A percentile compares a stretch with the other conserved stretches of the same genome.
phyloP scores from a whole-genome alignment of 805 yeast species.

The Spathaspora sp. region DNA sequence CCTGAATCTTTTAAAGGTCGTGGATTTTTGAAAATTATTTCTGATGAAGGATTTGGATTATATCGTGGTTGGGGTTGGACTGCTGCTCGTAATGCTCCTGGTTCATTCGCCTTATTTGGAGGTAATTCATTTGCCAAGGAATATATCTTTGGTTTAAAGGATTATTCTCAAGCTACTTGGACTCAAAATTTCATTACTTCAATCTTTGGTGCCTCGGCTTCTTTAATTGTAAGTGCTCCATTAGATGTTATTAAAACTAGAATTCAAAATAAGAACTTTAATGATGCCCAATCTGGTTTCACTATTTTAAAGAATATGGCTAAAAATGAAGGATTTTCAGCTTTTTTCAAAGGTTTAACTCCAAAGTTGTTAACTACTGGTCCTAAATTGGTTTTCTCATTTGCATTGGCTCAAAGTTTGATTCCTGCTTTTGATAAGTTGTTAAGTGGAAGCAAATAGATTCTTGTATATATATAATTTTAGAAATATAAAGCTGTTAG shows the following conservation, averaged over 20 bases:
- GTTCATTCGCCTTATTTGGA: constrained; percentile 95
- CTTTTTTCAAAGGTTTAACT: constrained; percentile 95
- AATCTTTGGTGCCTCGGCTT: constrained; percentile 94
- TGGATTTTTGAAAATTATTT: constrained; percentile 81
- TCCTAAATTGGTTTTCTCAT: constrained; percentile 96
- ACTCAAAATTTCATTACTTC: constrained; percentile 91
- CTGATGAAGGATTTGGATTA: constrained; percentile 89
- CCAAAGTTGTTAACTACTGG: constrained; percentile 97
- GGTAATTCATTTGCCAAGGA: constrained; percentile 99
- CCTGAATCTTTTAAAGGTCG: constrained; percentile 99
- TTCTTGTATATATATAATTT: neutral
- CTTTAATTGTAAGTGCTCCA: constrained; percentile 95
- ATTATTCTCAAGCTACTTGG: constrained; percentile 93
- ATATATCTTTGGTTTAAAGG: constrained; percentile 80
- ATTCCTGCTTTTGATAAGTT: constrained; percentile 89
- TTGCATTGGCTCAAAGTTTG: constrained; percentile 94
- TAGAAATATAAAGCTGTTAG: neutral
- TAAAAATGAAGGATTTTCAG: constrained; percentile 81
- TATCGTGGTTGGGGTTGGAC: constrained; percentile 99
- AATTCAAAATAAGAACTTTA: constrained; percentile 94
- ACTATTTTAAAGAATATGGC: constrained; percentile 90
- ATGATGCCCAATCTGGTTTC: constrained; percentile 91
- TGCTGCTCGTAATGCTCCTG: constrained; percentile 99
- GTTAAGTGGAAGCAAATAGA: constrained; percentile 1
- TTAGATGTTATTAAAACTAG: constrained; percentile 97